These are phyloP conservation scores for Colletotrichum orbiculare DNA, from an alignment of 2,329 filamentous ascomycete species.

Conservation along the genomic window DNA sequence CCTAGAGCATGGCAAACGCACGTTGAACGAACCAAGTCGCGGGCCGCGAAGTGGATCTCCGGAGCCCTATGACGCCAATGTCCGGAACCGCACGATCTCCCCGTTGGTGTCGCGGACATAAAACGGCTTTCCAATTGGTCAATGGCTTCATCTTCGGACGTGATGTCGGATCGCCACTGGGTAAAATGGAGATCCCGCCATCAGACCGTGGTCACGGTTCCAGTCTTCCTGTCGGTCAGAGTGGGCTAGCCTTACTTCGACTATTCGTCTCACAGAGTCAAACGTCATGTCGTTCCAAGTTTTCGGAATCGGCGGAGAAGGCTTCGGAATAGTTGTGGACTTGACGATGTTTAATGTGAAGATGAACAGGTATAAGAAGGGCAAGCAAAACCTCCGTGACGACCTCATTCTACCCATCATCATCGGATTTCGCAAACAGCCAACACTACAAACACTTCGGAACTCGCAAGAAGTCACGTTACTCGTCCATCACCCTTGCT, in stretches of 20 bases:
- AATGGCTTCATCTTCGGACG: not conserved
- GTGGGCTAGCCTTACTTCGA: not conserved
- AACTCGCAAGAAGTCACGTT: not conserved
- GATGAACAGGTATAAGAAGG: constrained; percentile 7
- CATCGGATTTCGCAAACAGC: not conserved
- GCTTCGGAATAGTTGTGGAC: not conserved
- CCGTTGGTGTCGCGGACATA: constrained; percentile 14
- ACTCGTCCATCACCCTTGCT: not conserved
- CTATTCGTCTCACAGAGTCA: not conserved
- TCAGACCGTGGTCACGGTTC: constrained; percentile 12
- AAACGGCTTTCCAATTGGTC: not conserved
- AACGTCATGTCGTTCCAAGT: constrained; percentile 10
- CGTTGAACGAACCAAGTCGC: constrained; percentile 1
- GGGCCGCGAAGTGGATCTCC: not conserved
- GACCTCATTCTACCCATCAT: not conserved
- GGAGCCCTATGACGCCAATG: constrained; percentile 24
- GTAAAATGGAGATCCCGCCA: constrained; percentile 7
- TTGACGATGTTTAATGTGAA: not conserved
- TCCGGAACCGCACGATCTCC: constrained; percentile 10
- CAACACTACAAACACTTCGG: not conserved
- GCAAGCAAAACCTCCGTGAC: not conserved
- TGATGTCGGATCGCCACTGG: not conserved
- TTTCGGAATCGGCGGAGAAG: not conserved
- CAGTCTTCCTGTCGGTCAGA: constrained; percentile 6
- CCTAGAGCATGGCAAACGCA: not conserved